Conservation (phyloP, 164 flowering plant species). For the Dillenia turbinata region DNA sequence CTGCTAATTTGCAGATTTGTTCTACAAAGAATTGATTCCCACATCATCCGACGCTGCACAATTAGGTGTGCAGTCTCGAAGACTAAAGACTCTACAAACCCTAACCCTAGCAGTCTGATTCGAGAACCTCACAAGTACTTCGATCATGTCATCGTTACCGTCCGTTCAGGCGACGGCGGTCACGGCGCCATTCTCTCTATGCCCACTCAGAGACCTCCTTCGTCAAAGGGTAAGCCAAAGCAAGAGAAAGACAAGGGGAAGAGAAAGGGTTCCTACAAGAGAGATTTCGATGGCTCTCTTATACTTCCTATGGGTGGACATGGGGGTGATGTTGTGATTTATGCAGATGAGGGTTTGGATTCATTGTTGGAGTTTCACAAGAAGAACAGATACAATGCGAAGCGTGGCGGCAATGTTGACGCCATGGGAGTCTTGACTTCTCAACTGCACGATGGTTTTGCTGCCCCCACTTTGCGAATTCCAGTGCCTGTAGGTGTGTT, state of each 20-base stretch:
- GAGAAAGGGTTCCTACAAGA: constrained; percentile 46
- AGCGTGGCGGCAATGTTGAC: constrained; percentile 95
- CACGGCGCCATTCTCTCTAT: constrained; percentile 78
- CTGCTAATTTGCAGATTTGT: constrained; percentile 25
- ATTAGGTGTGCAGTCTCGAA: constrained; percentile 42
- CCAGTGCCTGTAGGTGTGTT: constrained; percentile 93
- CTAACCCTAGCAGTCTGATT: constrained; percentile 30
- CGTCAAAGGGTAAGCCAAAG: constrained; percentile 38
- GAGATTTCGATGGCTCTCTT: constrained; percentile 87
- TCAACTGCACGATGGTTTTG: constrained; percentile 57
- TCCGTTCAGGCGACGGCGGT: constrained; percentile 96
- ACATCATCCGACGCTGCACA: constrained; percentile 5
- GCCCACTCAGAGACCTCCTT: constrained; percentile 42
- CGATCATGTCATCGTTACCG: constrained; percentile 82
- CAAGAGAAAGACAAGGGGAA: constrained; percentile 38
- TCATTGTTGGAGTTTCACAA: constrained; percentile 72
- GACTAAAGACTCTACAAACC: constrained; percentile 37
- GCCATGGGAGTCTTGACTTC: constrained; percentile 82
- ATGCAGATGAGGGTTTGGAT: constrained; percentile 79
- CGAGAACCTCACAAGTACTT: constrained; percentile 90
- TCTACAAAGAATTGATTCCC: constrained; percentile 7
- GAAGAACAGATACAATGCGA: constrained; percentile 64
- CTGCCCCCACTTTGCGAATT: constrained; percentile 78
- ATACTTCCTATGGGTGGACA: constrained; percentile 91
- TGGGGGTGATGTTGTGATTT: constrained; percentile 87